Conservation (phyloP, 371 early-diverging fungal species). For the Vairimorpha necatrix region DNA sequence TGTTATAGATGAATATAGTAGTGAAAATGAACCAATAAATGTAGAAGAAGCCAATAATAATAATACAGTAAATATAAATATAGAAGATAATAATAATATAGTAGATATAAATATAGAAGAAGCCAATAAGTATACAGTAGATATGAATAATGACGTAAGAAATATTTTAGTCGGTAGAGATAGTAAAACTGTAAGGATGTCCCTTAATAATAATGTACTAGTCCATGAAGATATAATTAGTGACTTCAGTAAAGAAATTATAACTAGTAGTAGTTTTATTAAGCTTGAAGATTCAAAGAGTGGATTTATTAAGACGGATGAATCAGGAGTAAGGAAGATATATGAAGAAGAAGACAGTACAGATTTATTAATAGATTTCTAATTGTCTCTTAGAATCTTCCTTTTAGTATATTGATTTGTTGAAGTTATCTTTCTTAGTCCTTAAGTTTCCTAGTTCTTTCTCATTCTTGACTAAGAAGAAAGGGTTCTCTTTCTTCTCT, state of each 20-base stretch:
- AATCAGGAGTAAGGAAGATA: neutral
- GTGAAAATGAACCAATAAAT: neutral
- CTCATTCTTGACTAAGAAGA: neutral
- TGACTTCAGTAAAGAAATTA: neutral
- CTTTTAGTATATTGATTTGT: neutral
- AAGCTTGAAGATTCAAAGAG: neutral
- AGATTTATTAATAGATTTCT: constrained; percentile 1
- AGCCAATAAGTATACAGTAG: neutral
- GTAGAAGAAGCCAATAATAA: neutral
- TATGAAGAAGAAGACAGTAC: neutral
- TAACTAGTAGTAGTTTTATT: neutral
- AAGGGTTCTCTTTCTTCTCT: neutral
- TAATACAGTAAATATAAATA: neutral
- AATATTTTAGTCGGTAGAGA: neutral
- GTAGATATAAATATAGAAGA: neutral
- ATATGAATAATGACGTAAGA: neutral
- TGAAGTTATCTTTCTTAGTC: neutral
- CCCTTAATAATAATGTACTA: neutral
- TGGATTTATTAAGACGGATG: neutral
- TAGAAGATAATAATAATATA: neutral
- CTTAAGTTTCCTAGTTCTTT: neutral
- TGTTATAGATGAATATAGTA: neutral
- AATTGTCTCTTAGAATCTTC: neutral
- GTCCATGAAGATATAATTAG: neutral
- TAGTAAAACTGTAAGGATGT: constrained; percentile 1